Percentiles rank a stretch among this genome's conserved stretches.
These are phyloP conservation scores for Aspergillus sp. DNA, from an alignment of 2,329 filamentous ascomycete species.

Conservation along the genomic window DNA sequence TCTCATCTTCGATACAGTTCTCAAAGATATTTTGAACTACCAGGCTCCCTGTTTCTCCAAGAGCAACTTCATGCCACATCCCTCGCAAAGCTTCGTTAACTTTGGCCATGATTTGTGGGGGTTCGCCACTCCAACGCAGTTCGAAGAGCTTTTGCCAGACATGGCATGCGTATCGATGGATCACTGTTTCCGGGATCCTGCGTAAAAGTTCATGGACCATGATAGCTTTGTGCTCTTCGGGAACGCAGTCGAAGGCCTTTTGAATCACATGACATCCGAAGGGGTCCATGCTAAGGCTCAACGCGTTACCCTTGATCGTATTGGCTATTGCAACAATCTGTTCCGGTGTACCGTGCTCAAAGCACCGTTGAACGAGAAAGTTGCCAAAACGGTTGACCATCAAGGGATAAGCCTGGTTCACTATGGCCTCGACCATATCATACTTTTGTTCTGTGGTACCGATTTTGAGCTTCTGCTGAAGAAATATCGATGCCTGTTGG, in stretches of 20 bases:
- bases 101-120: constrained; percentile 96
- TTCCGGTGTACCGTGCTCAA: constrained; percentile 92
- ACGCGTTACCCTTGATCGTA: constrained; percentile 85
- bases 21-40: constrained; percentile 99
- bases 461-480: constrained; percentile 98
- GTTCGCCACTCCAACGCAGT: constrained; percentile 87
- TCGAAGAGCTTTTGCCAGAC: constrained; percentile 99
- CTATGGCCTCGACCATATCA: constrained; percentile 93
- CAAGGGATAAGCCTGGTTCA: constrained; percentile 84
- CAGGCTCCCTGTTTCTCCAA: constrained; percentile 93
- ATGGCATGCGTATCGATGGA: constrained; percentile 97
- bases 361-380: constrained; percentile 96
- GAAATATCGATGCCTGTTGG: constrained; percentile 96
- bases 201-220: constrained; percentile 98
- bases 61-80: constrained; percentile 98
- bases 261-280: constrained; percentile 98
- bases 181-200: constrained; percentile 93
- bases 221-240: constrained; percentile 93
- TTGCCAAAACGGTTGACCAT: constrained; percentile 99
- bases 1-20: constrained; percentile 97
- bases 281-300: constrained; percentile 94
- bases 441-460: constrained; percentile 93
- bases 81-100: constrained; percentile 91
- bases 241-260: constrained; percentile 96
- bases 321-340: constrained; percentile 93